Percentiles rank a stretch among this genome's conserved stretches.
Conservation (phyloP, 257 asterid genomes). For the Lithospermum erythrorhizon region DNA sequence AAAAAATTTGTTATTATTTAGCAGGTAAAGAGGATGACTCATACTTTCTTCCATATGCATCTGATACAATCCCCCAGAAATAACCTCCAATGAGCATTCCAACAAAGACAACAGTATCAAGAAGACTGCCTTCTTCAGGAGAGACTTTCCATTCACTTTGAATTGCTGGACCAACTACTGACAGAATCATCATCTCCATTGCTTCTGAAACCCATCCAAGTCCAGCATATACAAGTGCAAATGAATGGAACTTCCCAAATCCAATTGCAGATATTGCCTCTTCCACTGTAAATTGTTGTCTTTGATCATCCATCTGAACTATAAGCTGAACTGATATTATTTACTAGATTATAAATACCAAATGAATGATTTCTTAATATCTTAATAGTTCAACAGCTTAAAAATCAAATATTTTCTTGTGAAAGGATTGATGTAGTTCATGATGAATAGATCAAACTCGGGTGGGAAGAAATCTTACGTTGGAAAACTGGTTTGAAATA, state of each 20-base stretch:
- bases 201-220: conserved; percentile 64
- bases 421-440: no score
- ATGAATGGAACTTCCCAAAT: conserved; percentile 58
- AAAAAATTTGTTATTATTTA: background rate
- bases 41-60: conserved; percentile 68
- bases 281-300: conserved; percentile 40
- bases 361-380: no score
- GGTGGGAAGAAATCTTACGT: no score
- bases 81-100: conserved; percentile 80
- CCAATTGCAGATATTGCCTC: conserved; percentile 58
- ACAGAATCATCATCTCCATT: conserved; percentile 72
- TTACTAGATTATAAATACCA: no score
- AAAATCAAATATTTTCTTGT: no score
- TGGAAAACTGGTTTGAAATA: no score
- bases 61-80: conserved; percentile 61
- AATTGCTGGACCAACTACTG: conserved; percentile 65
- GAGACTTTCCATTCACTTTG: conserved; percentile 61
- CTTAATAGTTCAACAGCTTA: no score
- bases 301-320: conserved; percentile 14
- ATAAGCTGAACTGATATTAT: background rate
- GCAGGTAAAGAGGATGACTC: conserved; percentile 3
- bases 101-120: conserved; percentile 61
- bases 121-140: conserved; percentile 45
- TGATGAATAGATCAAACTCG: no score
- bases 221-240: conserved; percentile 59